A percentile compares a stretch with the other conserved stretches of the same genome.
Evolutionary conservation across 192 early-diverging fungal species (phyloP).

Genomic region (Coemansia sp.): DNA sequence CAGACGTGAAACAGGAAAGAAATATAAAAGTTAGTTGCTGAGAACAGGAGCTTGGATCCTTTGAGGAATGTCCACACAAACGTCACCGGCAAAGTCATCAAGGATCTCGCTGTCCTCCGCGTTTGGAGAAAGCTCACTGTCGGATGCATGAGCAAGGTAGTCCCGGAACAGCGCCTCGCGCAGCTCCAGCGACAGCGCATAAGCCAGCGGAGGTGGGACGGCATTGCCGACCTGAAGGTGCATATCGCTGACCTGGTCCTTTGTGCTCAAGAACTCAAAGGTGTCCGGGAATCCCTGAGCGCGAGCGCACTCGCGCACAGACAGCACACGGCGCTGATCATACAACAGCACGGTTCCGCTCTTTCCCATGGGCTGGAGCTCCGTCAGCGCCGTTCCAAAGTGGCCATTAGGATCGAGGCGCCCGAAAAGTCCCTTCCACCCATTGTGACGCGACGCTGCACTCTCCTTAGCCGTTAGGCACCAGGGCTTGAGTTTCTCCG

Average conservation of each 20-base stretch:
- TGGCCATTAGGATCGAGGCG: slow-evolving; percentile 63
- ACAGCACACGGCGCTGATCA: slow-evolving; percentile 61
- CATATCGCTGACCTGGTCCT: slow-evolving; percentile 37
- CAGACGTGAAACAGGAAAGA: neutral
- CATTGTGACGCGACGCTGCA: slow-evolving; percentile 59
- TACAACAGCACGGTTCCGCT: slow-evolving; percentile 68
- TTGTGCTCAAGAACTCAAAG: slow-evolving; percentile 58
- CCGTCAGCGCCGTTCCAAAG: slow-evolving; percentile 64
- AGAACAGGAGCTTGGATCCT: neutral
- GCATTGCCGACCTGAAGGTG: slow-evolving; percentile 74
- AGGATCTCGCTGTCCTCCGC: neutral
- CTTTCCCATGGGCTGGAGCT: slow-evolving; percentile 65
- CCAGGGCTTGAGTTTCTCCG: slow-evolving; percentile 61
- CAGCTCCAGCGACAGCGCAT: slow-evolving; percentile 60
- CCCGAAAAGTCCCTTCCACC: slow-evolving; percentile 68
- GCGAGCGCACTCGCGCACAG: slow-evolving; percentile 68
- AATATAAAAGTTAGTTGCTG: neutral
- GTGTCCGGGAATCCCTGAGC: slow-evolving; percentile 73
- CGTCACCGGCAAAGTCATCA: slow-evolving; percentile 21
- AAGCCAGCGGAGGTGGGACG: slow-evolving; percentile 68
- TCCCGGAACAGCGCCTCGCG: slow-evolving; percentile 56
- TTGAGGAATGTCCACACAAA: slow-evolving; percentile 21
- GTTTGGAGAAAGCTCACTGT: neutral
- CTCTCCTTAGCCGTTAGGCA: slow-evolving; percentile 58
- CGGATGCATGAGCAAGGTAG: slow-evolving; percentile 9